Percentiles rank a stretch among this genome's conserved stretches.
Evolutionary conservation across 1,139 yeast genomes (phyloP).

Genomic region (Martiniozyma asiatica): DNA sequence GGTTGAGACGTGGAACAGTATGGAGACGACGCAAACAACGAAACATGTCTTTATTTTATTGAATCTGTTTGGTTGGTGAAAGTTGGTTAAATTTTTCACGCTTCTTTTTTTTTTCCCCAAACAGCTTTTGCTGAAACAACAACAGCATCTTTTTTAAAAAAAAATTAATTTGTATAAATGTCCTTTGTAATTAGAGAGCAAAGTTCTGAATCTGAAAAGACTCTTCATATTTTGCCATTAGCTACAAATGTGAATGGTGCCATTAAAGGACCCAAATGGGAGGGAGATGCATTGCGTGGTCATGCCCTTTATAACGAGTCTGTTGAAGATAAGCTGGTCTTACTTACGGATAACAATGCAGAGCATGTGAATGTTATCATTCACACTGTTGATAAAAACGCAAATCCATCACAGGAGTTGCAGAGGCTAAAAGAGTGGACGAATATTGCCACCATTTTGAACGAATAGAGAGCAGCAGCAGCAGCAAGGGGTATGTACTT

Average conservation of each 20-base stretch:
- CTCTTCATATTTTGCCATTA: slow-evolving; percentile 1
- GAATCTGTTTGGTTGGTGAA: background rate
- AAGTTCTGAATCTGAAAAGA: background rate
- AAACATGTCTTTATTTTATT: background rate
- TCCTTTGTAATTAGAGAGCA: background rate
- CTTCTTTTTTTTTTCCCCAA: background rate
- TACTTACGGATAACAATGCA: too few relatives aligned
- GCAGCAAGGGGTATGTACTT: too few relatives aligned
- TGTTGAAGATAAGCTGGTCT: too few relatives aligned
- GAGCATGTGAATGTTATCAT: too few relatives aligned
- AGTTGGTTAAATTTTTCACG: slow-evolving; percentile 1
- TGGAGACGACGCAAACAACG: slow-evolving; percentile 31
- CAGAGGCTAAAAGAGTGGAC: background rate
- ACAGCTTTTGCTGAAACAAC: too few relatives aligned
- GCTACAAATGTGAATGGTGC: slow-evolving; percentile 1
- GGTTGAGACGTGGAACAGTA: slow-evolving; percentile 48
- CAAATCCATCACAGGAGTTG: background rate
- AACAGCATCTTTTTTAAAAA: too few relatives aligned
- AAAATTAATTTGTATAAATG: background rate
- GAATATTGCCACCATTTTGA: background rate
- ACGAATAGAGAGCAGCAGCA: too few relatives aligned
- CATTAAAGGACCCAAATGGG: background rate
- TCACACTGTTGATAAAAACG: too few relatives aligned
- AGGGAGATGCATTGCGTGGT: too few relatives aligned
- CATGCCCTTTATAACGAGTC: too few relatives aligned